Conservation (phyloP, 345 rosid species). For the Eutrema japonicum region DNA sequence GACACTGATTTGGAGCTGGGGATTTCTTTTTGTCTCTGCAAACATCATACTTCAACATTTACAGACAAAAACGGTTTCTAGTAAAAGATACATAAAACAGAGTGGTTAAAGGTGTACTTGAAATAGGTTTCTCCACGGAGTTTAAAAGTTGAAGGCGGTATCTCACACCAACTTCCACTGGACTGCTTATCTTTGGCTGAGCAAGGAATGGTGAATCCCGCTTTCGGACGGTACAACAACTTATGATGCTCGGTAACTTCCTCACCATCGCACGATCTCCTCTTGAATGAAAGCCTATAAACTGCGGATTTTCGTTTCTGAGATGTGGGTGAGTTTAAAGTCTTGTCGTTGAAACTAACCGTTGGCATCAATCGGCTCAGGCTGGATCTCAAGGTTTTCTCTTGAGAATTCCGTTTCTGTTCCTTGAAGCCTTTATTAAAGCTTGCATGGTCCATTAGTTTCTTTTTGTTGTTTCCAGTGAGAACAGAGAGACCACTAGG, state of each 20-base stretch:
- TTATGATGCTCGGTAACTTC: conserved; percentile 57
- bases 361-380: conserved; percentile 49
- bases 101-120: conserved; percentile 45
- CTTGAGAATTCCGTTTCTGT: conserved; percentile 47
- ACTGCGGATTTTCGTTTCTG: conserved; percentile 58
- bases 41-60: conserved; percentile 23
- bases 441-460: conserved; percentile 49
- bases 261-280: conserved; percentile 66
- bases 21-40: conserved; percentile 85
- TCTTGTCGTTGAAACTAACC: conserved; percentile 52
- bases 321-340: conserved; percentile 47
- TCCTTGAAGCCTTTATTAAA: conserved; percentile 51
- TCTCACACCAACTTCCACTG: conserved; percentile 64
- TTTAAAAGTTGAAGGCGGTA: conserved; percentile 71
- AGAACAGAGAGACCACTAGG: conserved; percentile 40
- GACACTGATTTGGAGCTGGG: conserved; percentile 64
- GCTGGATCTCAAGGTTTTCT: conserved; percentile 45
- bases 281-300: conserved; percentile 60
- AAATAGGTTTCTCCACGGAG: conserved; percentile 74
- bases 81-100: background rate
- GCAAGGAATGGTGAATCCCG: conserved; percentile 63
- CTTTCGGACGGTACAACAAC: conserved; percentile 60
- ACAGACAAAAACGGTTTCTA: background rate
- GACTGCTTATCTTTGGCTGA: conserved; percentile 56
- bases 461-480: conserved; percentile 47